phyloP scores from a whole-genome alignment of 305 asterid genomes.

The Solanum hybrid region DNA sequence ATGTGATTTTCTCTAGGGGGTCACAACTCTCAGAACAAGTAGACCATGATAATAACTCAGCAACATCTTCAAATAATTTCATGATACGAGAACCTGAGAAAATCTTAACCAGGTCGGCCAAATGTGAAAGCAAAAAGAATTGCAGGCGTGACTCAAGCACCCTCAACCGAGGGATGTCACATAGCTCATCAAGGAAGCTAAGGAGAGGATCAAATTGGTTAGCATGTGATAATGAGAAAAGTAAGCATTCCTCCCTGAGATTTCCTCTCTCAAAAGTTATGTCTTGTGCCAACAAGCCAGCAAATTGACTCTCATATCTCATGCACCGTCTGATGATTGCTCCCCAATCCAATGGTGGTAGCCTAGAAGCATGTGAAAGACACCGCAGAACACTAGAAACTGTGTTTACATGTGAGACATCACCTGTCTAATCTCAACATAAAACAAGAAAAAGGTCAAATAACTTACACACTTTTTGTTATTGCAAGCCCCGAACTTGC shows the following conservation, averaged over 20 bases:
- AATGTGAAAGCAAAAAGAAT: constrained; percentile 54
- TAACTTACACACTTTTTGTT: neutral
- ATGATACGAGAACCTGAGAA: constrained; percentile 63
- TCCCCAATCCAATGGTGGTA: constrained; percentile 86
- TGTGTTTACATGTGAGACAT: constrained; percentile 31
- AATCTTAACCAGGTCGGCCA: constrained; percentile 56
- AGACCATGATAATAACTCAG: constrained; percentile 41
- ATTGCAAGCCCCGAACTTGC: neutral
- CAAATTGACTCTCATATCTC: constrained; percentile 63
- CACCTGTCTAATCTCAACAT: constrained; percentile 39
- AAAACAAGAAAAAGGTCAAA: constrained; percentile 4
- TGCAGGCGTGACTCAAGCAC: constrained; percentile 77
- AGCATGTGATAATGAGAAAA: constrained; percentile 68
- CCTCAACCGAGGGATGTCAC: constrained; percentile 65
- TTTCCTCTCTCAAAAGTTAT: constrained; percentile 38
- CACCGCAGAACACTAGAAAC: constrained; percentile 55
- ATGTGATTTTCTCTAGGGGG: constrained; percentile 35
- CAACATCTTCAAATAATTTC: constrained; percentile 67
- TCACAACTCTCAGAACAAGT: constrained; percentile 40
- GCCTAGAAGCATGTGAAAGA: constrained; percentile 69
- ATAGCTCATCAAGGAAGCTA: constrained; percentile 75
- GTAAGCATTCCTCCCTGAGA: constrained; percentile 75
- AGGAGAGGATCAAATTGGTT: constrained; percentile 62
- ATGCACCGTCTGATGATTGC: constrained; percentile 62
- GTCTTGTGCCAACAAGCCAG: constrained; percentile 27